Percentiles rank a stretch among this genome's conserved stretches.
Conservation (phyloP, 495 filamentous ascomycete genomes). For the Parathielavia appendiculata region DNA sequence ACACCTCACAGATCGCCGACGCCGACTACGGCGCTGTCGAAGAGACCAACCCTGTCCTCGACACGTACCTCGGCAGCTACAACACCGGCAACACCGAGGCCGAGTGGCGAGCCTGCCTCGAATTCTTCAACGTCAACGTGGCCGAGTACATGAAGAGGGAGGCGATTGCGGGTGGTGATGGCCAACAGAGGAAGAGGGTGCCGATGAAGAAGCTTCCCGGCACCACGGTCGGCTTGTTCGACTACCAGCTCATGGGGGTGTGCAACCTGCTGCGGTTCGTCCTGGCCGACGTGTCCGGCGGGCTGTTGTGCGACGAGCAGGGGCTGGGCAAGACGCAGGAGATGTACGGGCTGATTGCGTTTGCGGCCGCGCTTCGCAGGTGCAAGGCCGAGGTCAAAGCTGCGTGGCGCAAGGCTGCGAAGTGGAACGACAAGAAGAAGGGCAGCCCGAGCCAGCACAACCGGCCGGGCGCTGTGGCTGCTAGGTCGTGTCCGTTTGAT, state of each 20-base stretch:
- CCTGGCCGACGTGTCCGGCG: slow-evolving; percentile 21
- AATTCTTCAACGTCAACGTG: slow-evolving; percentile 22
- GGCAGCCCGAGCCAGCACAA: slow-evolving; percentile 11
- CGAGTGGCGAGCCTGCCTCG: slow-evolving; percentile 16
- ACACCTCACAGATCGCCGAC: slow-evolving; percentile 6
- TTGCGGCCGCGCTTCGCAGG: slow-evolving; percentile 16
- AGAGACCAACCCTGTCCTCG: slow-evolving; percentile 9
- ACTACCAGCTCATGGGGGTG: slow-evolving; percentile 30
- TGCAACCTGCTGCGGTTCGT: slow-evolving; percentile 18
- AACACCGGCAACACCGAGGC: slow-evolving; percentile 19
- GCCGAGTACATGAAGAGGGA: slow-evolving; percentile 12
- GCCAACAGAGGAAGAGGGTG: slow-evolving; percentile 8
- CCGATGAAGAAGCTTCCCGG: slow-evolving; percentile 24
- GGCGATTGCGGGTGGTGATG: not conserved
- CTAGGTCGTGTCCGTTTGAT: slow-evolving; percentile 18
- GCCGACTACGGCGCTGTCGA: slow-evolving; percentile 22
- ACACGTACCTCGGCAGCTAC: slow-evolving; percentile 25
- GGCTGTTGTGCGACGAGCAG: slow-evolving; percentile 28
- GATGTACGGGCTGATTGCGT: slow-evolving; percentile 23
- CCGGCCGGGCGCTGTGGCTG: not conserved
- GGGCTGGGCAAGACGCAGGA: slow-evolving; percentile 31
- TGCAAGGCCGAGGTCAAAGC: slow-evolving; percentile 21
- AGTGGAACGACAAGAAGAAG: not conserved
- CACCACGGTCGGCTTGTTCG: slow-evolving; percentile 24
- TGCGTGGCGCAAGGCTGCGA: not conserved